These are phyloP conservation scores for Asclepias syriaca DNA, from an alignment of 257 asterid species.

Conservation along the genomic window DNA sequence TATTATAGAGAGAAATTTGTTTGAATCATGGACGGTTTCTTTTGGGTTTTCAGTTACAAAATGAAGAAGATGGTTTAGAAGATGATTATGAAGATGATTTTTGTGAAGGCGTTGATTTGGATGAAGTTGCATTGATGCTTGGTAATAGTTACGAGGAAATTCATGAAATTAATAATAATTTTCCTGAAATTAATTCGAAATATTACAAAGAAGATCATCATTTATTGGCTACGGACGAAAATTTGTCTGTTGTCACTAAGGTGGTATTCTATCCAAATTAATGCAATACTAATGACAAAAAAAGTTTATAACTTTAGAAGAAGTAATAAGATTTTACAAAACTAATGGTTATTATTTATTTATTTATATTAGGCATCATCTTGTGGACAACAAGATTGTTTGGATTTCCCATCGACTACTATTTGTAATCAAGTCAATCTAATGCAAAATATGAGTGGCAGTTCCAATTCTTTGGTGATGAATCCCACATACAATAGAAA, in stretches of 20 bases:
- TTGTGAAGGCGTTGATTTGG: slow-evolving; percentile 38
- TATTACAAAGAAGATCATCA: slow-evolving; percentile 30
- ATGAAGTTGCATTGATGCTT: slow-evolving; percentile 39
- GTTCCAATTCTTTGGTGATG: slow-evolving; percentile 38
- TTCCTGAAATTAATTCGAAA: slow-evolving; percentile 29
- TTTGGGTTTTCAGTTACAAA: slow-evolving; percentile 20
- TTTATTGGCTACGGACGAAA: slow-evolving; percentile 39
- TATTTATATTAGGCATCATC: slow-evolving; percentile 41
- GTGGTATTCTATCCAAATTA: slow-evolving; percentile 20
- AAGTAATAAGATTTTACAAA: too few relatives aligned
- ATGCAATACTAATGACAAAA: too few relatives aligned
- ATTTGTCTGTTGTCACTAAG: slow-evolving; percentile 33
- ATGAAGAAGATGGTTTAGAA: slow-evolving; percentile 36
- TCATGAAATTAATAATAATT: slow-evolving; percentile 20
- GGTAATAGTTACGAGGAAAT: slow-evolving; percentile 30
- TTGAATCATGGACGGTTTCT: background rate
- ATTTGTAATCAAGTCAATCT: slow-evolving; percentile 25
- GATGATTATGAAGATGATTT: slow-evolving; percentile 43
- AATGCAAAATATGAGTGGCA: slow-evolving; percentile 39
- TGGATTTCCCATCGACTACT: slow-evolving; percentile 33
- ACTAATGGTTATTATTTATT: background rate
- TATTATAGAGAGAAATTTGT: too few relatives aligned
- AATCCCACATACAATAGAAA: slow-evolving; percentile 31
- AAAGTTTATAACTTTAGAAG: too few relatives aligned
- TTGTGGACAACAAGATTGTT: slow-evolving; percentile 47